Evolutionary conservation across 225 moss, liverwort and hornwort species (phyloP), one percentile per base, ranked within the genome.

Genomic region (Thuidium tamariscinum): DNA sequence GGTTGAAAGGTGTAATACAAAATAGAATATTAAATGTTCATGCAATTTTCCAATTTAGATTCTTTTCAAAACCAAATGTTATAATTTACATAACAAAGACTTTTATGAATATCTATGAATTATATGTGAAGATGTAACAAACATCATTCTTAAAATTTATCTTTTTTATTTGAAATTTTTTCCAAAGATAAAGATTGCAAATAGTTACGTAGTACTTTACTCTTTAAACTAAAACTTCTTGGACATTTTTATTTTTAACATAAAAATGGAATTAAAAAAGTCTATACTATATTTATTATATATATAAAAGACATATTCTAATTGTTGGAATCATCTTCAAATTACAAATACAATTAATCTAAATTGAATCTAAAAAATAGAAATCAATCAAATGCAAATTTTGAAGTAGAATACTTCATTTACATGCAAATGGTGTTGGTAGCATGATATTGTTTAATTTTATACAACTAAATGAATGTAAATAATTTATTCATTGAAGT

Each of bases 1-100:
- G 5, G 0, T 37, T 36, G 2, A 37, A 36, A 55, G 26, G 37
- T 37, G 0, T 9, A 76, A 55, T 0, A 26, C 4, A 37, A 55
- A 76, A 76, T 26, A 25, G 0, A 4, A 4, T 36, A 25, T 1
- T 2, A 55, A 9, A 1, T 37, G 0, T 55, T 55, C 6, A 55
- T 55, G 6, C 10, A 55, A 10, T 16, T 77, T 4, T 16, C 6
- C 2, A 37, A 26, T 26, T 77, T 25, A 15, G 1, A 6, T 9
- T 34, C 3, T 25, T 36, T 55, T 36, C 2, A 23, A 36, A 54
- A 52, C 5, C 3, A n/a, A 22, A 13, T n/a, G 2, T n/a, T 52
- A 3, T 13, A 52, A 9, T n/a, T n/a, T n/a, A n/a, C n/a, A n/a
- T n/a, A n/a, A n/a, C n/a, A n/a, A n/a, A n/a, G n/a, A n/a, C n/a